These are phyloP conservation scores for Crithidia mellificae DNA, from an alignment of 208 protist genomes.

Conservation along the genomic window DNA sequence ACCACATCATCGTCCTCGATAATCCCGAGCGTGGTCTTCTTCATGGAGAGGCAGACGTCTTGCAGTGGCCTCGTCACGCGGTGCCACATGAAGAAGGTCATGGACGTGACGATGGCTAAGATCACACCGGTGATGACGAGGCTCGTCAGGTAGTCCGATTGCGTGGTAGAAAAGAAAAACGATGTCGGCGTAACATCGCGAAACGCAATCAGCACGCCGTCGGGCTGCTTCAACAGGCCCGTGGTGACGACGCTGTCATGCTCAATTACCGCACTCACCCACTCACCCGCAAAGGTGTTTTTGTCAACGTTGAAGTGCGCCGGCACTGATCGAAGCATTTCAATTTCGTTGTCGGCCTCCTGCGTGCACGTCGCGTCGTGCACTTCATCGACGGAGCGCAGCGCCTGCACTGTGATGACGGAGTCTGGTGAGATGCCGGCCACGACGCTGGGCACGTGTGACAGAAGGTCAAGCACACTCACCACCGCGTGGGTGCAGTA, in stretches of 20 bases:
- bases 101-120: constrained; percentile 14
- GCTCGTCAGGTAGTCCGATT: constrained; percentile 10
- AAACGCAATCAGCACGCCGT: constrained; percentile 18
- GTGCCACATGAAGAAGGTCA: constrained; percentile 30
- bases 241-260: neutral
- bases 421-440: neutral
- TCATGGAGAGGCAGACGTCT: constrained; percentile 39
- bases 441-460: too few relatives aligned
- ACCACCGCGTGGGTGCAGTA: constrained; percentile 21
- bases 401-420: neutral
- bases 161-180: constrained; percentile 19
- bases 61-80: constrained; percentile 32
- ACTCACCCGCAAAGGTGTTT: too few relatives aligned
- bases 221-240: neutral
- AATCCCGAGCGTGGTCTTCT: constrained; percentile 21
- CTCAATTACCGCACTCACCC: neutral
- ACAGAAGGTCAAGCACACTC: neutral
- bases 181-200: constrained; percentile 31
- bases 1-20: constrained; percentile 9
- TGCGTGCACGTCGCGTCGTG: constrained; percentile 4
- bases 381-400: constrained; percentile 13
- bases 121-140: constrained; percentile 31
- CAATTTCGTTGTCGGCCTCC: neutral
- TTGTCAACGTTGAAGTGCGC: too few relatives aligned
- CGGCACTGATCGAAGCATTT: neutral